Conservation (phyloP, 192 early-diverging fungal species). For the Kappamyces sp. region DNA sequence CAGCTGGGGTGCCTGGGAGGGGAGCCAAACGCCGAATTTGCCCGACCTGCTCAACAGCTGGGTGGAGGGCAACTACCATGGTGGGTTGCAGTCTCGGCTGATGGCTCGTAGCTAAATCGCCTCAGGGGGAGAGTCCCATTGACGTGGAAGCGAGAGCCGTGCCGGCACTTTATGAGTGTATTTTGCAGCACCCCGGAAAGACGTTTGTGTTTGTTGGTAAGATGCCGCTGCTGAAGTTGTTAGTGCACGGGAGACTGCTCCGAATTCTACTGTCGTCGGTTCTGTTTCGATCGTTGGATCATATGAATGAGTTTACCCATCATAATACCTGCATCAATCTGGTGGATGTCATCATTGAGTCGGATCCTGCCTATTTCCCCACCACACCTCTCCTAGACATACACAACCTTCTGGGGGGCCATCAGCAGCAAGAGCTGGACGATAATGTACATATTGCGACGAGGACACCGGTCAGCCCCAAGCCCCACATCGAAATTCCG, state of each 20-base stretch:
- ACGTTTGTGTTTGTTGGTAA: conserved; percentile 29
- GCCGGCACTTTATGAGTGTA: conserved; percentile 33
- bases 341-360: conserved; percentile 38
- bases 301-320: conserved; percentile 41
- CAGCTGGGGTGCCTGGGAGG: conserved; percentile 52
- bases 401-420: background rate
- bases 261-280: conserved; percentile 49
- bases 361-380: conserved; percentile 6
- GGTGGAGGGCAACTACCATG: conserved; percentile 41
- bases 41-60: conserved; percentile 32
- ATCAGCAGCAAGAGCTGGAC: conserved; percentile 16
- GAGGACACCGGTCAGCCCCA: background rate
- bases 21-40: conserved; percentile 20
- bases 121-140: conserved; percentile 42
- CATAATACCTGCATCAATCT: conserved; percentile 51
- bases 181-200: conserved; percentile 28
- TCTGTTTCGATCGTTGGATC: conserved; percentile 28
- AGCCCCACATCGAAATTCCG: conserved; percentile 6
- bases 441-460: conserved; percentile 16
- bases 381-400: background rate
- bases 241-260: conserved; percentile 47
- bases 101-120: conserved; percentile 23
- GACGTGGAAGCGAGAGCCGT: conserved; percentile 38
- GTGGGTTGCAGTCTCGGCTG: conserved; percentile 4
- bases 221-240: conserved; percentile 8